These are phyloP conservation scores for Claviceps cyperi DNA, from an alignment of 2,329 filamentous ascomycete genomes.

Conservation along the genomic window DNA sequence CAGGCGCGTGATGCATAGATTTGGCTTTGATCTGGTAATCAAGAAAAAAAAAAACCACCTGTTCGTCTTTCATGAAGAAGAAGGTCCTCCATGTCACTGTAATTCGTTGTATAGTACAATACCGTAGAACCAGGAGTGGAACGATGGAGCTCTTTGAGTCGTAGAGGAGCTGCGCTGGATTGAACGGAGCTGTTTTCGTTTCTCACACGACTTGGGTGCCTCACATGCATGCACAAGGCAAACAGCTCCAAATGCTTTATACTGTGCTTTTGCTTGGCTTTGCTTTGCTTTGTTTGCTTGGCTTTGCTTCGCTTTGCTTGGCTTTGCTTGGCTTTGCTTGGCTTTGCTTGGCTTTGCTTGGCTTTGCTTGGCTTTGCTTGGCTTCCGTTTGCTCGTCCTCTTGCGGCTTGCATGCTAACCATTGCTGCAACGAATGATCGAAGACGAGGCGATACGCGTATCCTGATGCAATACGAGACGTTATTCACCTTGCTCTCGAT, in stretches of 20 bases:
- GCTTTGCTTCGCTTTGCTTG: no score
- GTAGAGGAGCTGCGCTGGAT: background rate
- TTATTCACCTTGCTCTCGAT: background rate
- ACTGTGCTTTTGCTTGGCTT: background rate
- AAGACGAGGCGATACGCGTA: background rate
- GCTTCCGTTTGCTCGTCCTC: background rate
- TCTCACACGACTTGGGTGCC: background rate
- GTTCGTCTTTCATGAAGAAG: background rate
- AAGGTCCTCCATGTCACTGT: background rate
- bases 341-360: background rate
- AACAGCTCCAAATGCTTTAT: background rate
- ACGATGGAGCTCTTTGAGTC: background rate
- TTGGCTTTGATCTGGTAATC: background rate
- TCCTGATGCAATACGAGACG: background rate
- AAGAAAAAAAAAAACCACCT: background rate
- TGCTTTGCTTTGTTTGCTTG: background rate
- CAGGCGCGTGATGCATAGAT: constrained; percentile 13
- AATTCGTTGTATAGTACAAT: background rate
- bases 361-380: background rate
- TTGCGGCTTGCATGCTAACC: background rate
- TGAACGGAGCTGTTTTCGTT: background rate
- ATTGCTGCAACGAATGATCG: background rate
- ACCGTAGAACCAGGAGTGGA: background rate
- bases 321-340: background rate
- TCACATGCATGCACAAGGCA: constrained; percentile 6